These are phyloP conservation scores for Aspergillus cavernicola DNA, from an alignment of 495 filamentous ascomycete species.

Conservation along the genomic window DNA sequence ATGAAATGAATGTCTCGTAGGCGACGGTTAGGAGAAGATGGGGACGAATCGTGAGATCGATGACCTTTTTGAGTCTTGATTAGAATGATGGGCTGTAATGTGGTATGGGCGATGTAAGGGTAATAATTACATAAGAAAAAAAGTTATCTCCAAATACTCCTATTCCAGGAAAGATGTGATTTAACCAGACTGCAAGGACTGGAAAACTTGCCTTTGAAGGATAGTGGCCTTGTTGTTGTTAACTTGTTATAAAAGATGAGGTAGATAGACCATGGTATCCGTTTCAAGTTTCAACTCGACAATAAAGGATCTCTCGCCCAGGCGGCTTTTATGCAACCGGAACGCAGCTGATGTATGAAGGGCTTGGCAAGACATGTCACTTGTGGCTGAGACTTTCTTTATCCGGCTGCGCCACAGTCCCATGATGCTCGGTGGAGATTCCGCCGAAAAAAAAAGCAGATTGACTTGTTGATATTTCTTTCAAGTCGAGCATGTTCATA, in stretches of 20 bases:
- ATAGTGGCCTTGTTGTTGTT: too few species aligned
- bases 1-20: conserved; percentile 3
- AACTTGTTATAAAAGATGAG: too few species aligned
- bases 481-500: too few species aligned
- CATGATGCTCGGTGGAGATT: conserved; percentile 1
- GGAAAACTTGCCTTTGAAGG: too few species aligned
- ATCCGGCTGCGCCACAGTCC: conserved; percentile 18
- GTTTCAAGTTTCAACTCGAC: not conserved
- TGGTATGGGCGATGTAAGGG: conserved; percentile 10
- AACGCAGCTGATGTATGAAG: conserved; percentile 2
- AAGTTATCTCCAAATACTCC: not conserved
- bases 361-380: conserved; percentile 11
- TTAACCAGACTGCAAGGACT: not conserved
- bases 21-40: conserved; percentile 3
- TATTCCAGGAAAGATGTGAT: not conserved
- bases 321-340: not conserved
- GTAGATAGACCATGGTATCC: too few species aligned
- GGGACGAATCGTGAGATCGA: conserved; percentile 11
- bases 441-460: not conserved
- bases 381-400: conserved; percentile 6
- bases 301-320: not conserved
- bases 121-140: not conserved
- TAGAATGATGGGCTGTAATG: conserved; percentile 7
- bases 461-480: not conserved
- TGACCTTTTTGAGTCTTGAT: conserved; percentile 12